These are phyloP conservation scores for Claviceps pazoutovae DNA, from an alignment of 2,329 filamentous ascomycete species.

Conservation along the genomic window DNA sequence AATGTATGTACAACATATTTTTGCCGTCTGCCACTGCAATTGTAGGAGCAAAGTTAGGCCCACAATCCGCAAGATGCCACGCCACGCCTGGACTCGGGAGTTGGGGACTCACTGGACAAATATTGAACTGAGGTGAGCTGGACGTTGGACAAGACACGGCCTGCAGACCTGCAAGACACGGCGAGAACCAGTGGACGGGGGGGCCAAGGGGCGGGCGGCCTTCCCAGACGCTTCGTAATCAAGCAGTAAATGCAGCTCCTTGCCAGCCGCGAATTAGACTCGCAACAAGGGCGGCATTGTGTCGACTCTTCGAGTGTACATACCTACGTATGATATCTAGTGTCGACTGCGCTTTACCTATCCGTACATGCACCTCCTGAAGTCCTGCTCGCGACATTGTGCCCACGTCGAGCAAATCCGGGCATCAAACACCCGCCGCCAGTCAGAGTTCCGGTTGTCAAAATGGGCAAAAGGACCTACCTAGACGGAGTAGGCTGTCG, in stretches of 20 bases:
- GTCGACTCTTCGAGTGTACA: background rate
- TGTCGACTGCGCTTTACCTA: too few relatives aligned
- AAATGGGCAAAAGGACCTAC: background rate
- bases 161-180: background rate
- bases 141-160: background rate
- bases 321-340: background rate
- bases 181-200: background rate
- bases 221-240: background rate
- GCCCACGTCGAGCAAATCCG: background rate
- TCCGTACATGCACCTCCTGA: too few relatives aligned
- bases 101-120: background rate
- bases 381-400: background rate
- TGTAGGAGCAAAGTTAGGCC: background rate
- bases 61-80: background rate
- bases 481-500: background rate
- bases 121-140: background rate
- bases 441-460: background rate
- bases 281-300: background rate
- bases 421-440: background rate
- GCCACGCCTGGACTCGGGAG: background rate
- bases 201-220: background rate
- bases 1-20: background rate
- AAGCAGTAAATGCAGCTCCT: background rate
- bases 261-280: background rate
- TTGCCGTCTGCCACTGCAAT: background rate